Evolutionary conservation across 1,284 basidiomycete genomes (phyloP), one percentile per base, ranked within the genome.

Genomic region (Apiotrichum gracile): DNA sequence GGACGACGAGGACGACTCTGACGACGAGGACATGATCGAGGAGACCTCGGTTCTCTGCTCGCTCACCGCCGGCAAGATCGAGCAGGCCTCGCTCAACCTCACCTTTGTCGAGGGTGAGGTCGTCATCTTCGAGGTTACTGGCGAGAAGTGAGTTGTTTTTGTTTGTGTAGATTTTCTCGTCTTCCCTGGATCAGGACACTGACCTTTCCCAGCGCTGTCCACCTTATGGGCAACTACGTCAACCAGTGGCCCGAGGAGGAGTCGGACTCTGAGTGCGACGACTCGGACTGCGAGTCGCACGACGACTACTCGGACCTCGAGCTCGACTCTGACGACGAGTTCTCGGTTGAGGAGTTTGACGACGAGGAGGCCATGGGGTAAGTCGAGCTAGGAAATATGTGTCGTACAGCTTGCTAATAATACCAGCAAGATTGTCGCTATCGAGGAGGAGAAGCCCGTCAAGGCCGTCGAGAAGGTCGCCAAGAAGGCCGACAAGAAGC

Each of bases 201-300:
- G 19, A 42, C 51, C 22, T 42, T 24, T 39, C 27, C 44, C 57
- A 91, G 89, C 75, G 78, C 85, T 48, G 81, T 97, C 57, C 85
- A 93, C 76, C 76, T 97, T 52, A 83, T 87, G 60, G 93, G 93
- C 57, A 92, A 96, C 78, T 94, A 91, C 78, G 84, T 94, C 65
- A 69, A 77, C 63, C 77, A 80, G 63, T 72, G 73, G 35, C 70
- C 70, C 50, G 67, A 65, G 49, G 66, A 70, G 33, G 71, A 75
- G 57, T 68, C 65, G 17, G 69, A 71, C 40, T 63, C 61, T 21
- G 68, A 72, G 24, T 10, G 16, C 12, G 10, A 14, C 47, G 65
- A 76, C 52, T 64, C 72, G 51, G 80, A 79, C 26, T 64, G 64
- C 40, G 77, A 78, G 48, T 66, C 66, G 27, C 37, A 38, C 37